Evolutionary conservation across 2,329 filamentous ascomycete species (phyloP).

Genomic region (Xylaria sp.): DNA sequence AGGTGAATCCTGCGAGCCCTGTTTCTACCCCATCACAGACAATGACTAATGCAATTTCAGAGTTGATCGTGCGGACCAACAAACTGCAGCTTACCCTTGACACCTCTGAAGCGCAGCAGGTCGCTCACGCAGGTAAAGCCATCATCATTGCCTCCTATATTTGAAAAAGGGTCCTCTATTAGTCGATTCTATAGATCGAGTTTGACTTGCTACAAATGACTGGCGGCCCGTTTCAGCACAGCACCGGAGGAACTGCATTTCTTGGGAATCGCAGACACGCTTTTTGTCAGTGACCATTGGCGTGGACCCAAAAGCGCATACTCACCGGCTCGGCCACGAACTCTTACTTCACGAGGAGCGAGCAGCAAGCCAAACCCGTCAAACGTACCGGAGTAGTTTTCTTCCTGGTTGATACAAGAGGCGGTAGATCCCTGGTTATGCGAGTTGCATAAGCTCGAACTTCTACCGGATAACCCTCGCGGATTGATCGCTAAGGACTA

Average conservation of each 20-base stretch:
- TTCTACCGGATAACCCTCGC: slow-evolving; percentile 14
- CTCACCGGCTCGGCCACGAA: slow-evolving; percentile 27
- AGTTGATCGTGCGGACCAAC: slow-evolving; percentile 73
- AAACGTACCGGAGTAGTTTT: slow-evolving; percentile 24
- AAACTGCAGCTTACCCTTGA: slow-evolving; percentile 74
- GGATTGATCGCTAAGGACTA: slow-evolving; percentile 19
- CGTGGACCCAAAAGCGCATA: slow-evolving; percentile 13
- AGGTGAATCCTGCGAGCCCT: slow-evolving; percentile 61
- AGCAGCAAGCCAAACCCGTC: slow-evolving; percentile 26
- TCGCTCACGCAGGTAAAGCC: slow-evolving; percentile 71
- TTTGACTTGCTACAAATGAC: slow-evolving; percentile 13
- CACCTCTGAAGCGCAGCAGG: slow-evolving; percentile 69
- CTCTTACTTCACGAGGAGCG: not conserved
- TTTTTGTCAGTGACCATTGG: slow-evolving; percentile 30
- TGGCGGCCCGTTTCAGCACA: not conserved
- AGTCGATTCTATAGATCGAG: not conserved
- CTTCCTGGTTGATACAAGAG: slow-evolving; percentile 14
- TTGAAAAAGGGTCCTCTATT: slow-evolving; percentile 26
- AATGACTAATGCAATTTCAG: slow-evolving; percentile 55
- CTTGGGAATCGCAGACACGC: slow-evolving; percentile 18
- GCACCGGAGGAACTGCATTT: slow-evolving; percentile 14
- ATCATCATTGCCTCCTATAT: slow-evolving; percentile 68
- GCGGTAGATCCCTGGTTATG: slow-evolving; percentile 32
- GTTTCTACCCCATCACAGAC: not conserved
- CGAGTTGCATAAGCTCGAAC: slow-evolving; percentile 32